These are phyloP conservation scores for Fusarium chaquense DNA, from an alignment of 2,329 filamentous ascomycete genomes.

Conservation along the genomic window DNA sequence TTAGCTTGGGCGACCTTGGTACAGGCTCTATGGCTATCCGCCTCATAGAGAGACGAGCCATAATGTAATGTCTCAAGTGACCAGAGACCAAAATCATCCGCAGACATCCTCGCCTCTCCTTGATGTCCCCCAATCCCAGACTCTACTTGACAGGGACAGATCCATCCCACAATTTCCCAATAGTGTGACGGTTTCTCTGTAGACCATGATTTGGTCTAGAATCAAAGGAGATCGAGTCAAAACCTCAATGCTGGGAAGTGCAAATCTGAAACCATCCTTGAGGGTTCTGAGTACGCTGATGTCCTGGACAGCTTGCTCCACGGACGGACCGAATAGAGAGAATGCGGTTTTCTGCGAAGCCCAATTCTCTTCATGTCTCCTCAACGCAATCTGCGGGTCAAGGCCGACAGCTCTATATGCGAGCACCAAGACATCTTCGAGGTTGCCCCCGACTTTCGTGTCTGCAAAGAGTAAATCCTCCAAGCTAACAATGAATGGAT, in stretches of 20 bases:
- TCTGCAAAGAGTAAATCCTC: accelerated
- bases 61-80: too few species aligned
- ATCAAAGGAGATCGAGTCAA: not conserved
- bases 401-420: not conserved
- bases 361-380: accelerated
- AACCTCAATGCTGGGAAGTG: accelerated
- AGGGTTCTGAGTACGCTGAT: accelerated
- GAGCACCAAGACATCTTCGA: not conserved
- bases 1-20: not conserved
- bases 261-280: accelerated
- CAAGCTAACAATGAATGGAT: accelerated
- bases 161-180: too few species aligned
- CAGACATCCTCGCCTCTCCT: too few species aligned
- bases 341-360: not conserved
- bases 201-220: not conserved
- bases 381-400: accelerated
- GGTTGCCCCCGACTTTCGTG: not conserved
- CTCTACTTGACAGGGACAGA: too few species aligned
- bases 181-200: not conserved
- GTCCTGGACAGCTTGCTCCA: not conserved
- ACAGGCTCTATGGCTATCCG: not conserved
- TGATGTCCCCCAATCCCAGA: too few species aligned
- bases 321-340: not conserved
- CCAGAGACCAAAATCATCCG: too few species aligned
- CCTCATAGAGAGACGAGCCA: too few species aligned